Conservation (phyloP, 495 filamentous ascomycete species). For the Amphirosellinia nigrospora region DNA sequence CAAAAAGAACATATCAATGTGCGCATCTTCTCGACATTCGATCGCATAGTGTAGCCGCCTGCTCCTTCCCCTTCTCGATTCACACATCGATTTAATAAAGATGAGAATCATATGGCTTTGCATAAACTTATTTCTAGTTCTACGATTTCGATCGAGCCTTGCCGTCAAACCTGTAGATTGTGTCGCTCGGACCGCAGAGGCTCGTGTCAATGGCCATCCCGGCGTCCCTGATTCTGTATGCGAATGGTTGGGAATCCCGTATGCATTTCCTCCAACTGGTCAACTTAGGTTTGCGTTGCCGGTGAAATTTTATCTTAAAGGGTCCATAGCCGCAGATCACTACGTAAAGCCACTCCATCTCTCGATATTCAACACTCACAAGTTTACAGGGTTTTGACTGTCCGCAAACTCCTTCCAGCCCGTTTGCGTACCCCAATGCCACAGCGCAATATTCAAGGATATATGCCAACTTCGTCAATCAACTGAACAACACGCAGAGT, state of each 20-base stretch:
- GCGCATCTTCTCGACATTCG: background rate
- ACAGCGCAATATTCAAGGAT: slow-evolving; percentile 1
- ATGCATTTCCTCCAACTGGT: slow-evolving; percentile 57
- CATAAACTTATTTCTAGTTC: background rate
- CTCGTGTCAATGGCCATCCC: background rate
- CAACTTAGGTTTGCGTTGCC: slow-evolving; percentile 49
- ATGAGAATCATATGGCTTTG: background rate
- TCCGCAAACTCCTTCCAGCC: background rate
- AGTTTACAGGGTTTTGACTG: slow-evolving; percentile 5
- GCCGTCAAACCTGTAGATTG: background rate
- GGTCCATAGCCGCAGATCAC: slow-evolving; percentile 6
- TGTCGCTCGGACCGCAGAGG: background rate
- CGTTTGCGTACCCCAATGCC: slow-evolving; percentile 3
- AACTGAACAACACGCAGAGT: slow-evolving; percentile 27
- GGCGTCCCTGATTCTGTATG: slow-evolving; percentile 15
- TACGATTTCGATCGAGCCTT: background rate
- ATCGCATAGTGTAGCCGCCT: background rate
- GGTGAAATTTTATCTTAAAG: background rate
- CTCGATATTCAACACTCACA: background rate
- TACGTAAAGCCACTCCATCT: background rate
- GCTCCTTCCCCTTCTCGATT: background rate
- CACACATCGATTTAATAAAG: background rate
- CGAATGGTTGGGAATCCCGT: slow-evolving; percentile 62
- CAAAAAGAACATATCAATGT: background rate
- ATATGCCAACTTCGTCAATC: slow-evolving; percentile 14